These are phyloP conservation scores for Penicillium atrosanguineum DNA, from an alignment of 495 filamentous ascomycete species.

Conservation along the genomic window DNA sequence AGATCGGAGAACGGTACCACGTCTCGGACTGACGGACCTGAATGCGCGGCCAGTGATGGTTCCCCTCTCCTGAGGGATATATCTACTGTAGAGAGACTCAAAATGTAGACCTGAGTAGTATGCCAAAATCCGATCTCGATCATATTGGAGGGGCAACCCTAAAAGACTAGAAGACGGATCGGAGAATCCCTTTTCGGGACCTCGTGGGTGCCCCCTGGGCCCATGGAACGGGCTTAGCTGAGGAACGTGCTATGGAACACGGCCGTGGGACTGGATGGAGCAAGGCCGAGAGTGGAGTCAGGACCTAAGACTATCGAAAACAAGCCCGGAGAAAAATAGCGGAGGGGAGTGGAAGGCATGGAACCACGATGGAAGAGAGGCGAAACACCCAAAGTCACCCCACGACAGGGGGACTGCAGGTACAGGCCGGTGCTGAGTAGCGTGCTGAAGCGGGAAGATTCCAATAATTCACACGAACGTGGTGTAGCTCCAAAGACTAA, in stretches of 20 bases:
- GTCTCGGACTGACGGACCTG: background rate
- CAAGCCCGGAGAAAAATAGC: background rate
- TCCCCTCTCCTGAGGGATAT: too few species aligned
- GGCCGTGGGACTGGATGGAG: background rate
- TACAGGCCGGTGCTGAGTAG: background rate
- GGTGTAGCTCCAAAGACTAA: conserved; percentile 14
- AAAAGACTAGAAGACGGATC: background rate
- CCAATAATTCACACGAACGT: conserved; percentile 7
- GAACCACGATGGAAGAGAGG: conserved; percentile 14
- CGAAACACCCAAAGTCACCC: background rate
- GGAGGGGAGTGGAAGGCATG: conserved; percentile 6
- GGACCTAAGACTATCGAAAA: background rate
- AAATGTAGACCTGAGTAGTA: background rate
- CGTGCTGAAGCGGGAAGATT: conserved; percentile 3
- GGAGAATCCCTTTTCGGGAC: background rate
- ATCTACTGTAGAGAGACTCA: background rate
- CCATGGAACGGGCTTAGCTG: conserved; percentile 5
- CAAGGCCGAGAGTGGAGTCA: background rate
- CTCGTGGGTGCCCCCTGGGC: conserved; percentile 1
- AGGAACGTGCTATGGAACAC: conserved; percentile 1
- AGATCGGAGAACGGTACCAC: background rate
- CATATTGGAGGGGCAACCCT: background rate
- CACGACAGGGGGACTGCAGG: conserved; percentile 1
- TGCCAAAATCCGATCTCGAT: background rate
- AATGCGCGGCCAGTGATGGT: background rate